These are phyloP conservation scores for Sicyos edulis DNA, from an alignment of 306 rosid species.

Conservation along the genomic window DNA sequence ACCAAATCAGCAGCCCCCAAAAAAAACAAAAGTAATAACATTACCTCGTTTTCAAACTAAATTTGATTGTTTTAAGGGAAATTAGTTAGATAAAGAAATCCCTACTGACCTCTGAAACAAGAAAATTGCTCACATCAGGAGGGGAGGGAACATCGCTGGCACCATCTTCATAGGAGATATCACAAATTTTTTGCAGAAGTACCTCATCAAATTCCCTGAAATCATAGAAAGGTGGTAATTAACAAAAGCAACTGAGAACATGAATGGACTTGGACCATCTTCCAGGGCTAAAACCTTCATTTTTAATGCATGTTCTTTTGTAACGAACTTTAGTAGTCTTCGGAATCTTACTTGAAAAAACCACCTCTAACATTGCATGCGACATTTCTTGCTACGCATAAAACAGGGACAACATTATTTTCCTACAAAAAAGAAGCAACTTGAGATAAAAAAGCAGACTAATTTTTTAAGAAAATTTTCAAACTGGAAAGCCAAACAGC, in stretches of 20 bases:
- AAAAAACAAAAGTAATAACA: too few species aligned
- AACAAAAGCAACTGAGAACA: slow-evolving; percentile 18
- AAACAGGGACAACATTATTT: slow-evolving; percentile 71
- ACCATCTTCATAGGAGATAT: slow-evolving; percentile 74
- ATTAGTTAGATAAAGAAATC: background rate
- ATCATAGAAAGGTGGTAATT: slow-evolving; percentile 27
- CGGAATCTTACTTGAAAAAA: slow-evolving; percentile 66
- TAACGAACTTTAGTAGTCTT: slow-evolving; percentile 1
- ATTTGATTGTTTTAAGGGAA: background rate
- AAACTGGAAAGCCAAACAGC: slow-evolving; percentile 20
- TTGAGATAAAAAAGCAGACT: slow-evolving; percentile 19
- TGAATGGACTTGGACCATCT: slow-evolving; percentile 5
- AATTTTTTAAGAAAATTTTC: slow-evolving; percentile 16
- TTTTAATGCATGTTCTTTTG: background rate
- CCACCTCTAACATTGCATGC: slow-evolving; percentile 99
- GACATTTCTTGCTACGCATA: slow-evolving; percentile 95
- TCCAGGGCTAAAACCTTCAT: slow-evolving; percentile 26
- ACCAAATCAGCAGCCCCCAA: too few species aligned
- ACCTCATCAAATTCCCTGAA: slow-evolving; percentile 89
- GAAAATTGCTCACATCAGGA: slow-evolving; percentile 92
- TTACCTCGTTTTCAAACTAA: background rate
- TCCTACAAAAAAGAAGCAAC: slow-evolving; percentile 40
- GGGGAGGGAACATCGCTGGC: slow-evolving; percentile 54
- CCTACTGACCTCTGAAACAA: slow-evolving; percentile 81
- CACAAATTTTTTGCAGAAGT: slow-evolving; percentile 72